Percentiles rank a stretch among this genome's conserved stretches.
These are phyloP conservation scores for Aspergillus pseudoglaucus DNA, from an alignment of 2,329 filamentous ascomycete genomes.

Conservation along the genomic window DNA sequence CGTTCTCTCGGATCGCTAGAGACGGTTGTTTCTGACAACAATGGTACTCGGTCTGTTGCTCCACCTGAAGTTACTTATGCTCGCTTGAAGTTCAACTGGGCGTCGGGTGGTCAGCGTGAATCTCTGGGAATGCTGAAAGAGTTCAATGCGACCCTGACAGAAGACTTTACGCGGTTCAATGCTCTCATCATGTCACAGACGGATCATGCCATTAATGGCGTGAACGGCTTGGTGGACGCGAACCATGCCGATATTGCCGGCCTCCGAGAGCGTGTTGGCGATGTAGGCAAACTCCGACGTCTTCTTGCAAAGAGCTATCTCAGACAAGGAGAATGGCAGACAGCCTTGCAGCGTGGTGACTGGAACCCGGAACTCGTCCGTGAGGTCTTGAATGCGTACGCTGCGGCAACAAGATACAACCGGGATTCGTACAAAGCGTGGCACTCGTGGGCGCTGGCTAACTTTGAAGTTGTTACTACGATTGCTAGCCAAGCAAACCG, in stretches of 20 bases:
- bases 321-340: conserved; percentile 94
- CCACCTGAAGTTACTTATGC: conserved; percentile 84
- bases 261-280: conserved; percentile 37
- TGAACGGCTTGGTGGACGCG: conserved; percentile 43
- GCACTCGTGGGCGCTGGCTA: conserved; percentile 97
- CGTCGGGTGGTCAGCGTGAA: conserved; percentile 62
- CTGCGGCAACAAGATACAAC: conserved; percentile 87
- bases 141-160: conserved; percentile 55
- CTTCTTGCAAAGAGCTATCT: conserved; percentile 93
- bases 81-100: conserved; percentile 97
- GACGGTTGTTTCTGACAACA: conserved; percentile 52
- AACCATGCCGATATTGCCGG: conserved; percentile 33
- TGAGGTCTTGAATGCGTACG: conserved; percentile 86
- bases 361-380: conserved; percentile 83
- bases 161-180: conserved; percentile 49
- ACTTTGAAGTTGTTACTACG: conserved; percentile 94
- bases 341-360: conserved; percentile 73
- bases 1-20: conserved; percentile 91
- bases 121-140: conserved; percentile 56
- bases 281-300: conserved; percentile 54
- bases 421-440: conserved; percentile 97
- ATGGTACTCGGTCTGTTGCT: conserved; percentile 34
- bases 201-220: conserved; percentile 40
- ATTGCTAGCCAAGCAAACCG: conserved; percentile 62
- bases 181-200: conserved; percentile 29